Evolutionary conservation across 768 basidiomycete genomes (phyloP).

Genomic region (Suillus clintonianus): DNA sequence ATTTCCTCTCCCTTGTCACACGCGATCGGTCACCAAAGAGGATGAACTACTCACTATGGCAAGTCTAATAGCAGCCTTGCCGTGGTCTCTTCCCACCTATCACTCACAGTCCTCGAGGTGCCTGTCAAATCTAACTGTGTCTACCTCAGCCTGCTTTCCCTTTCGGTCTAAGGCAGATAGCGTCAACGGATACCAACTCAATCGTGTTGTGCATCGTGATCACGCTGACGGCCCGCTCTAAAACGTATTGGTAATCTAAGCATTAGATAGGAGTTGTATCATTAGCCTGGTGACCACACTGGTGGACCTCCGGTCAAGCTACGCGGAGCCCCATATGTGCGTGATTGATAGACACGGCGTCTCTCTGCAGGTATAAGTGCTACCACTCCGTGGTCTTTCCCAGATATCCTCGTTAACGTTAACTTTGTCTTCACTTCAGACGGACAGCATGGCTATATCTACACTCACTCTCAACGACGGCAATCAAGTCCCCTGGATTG

Average conservation of each 20-base stretch:
- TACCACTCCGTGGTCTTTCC: neutral
- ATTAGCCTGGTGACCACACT: neutral
- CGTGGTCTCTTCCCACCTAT: neutral
- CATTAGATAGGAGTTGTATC: neutral
- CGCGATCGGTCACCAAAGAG: neutral
- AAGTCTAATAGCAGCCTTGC: neutral
- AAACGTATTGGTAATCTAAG: neutral
- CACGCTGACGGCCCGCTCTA: neutral
- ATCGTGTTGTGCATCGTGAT: neutral
- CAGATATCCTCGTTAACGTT: neutral
- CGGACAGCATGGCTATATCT: slow-evolving; percentile 21
- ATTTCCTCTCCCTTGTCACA: neutral
- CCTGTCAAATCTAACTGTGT: no score
- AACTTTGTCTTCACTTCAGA: neutral
- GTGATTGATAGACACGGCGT: neutral
- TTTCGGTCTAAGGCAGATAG: no score
- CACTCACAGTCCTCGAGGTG: no score
- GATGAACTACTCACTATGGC: neutral
- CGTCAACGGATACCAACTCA: no score
- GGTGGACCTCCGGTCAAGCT: neutral
- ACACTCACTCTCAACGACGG: slow-evolving; percentile 38
- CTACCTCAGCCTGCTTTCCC: no score
- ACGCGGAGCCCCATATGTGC: neutral
- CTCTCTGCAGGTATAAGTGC: neutral
- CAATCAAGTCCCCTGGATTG: slow-evolving; percentile 37